Evolutionary conservation across 257 asterid genomes (phyloP).

Genomic region (Solanum lycopersicoides): DNA sequence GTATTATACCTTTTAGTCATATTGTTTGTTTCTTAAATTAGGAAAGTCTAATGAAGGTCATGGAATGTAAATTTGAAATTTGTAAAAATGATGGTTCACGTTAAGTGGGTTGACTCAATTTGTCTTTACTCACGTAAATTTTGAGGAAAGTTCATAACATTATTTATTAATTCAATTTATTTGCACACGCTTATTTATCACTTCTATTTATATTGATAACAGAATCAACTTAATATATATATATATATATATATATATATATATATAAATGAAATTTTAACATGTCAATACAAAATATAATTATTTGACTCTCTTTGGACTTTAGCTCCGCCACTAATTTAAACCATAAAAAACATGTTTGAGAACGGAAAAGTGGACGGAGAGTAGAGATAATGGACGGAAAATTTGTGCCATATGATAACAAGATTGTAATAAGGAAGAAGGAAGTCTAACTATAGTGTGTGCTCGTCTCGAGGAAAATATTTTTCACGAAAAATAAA

Average conservation of each 20-base stretch:
- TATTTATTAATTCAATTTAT: neutral
- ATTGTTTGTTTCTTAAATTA: neutral
- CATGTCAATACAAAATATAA: neutral
- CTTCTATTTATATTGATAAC: neutral
- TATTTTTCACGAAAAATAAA: neutral
- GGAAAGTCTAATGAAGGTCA: neutral
- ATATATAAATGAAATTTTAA: too few species aligned
- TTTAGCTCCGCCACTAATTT: neutral
- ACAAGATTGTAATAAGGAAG: neutral
- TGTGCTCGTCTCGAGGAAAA: neutral
- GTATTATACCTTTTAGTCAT: neutral
- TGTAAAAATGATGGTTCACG: neutral
- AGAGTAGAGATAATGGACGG: neutral
- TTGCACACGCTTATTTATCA: neutral
- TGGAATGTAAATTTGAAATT: neutral
- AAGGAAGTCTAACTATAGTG: neutral
- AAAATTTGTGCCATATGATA: neutral
- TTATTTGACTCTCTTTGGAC: neutral
- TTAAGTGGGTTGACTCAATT: neutral
- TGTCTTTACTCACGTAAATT: neutral
- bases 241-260: too few species aligned
- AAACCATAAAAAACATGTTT: neutral
- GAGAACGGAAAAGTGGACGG: neutral
- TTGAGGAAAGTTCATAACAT: neutral
- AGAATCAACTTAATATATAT: too few species aligned